A percentile compares a stretch with the other conserved stretches of the same genome.
These are phyloP conservation scores for Melanomma pulvis-pyrius DNA, from an alignment of 495 filamentous ascomycete genomes.

Conservation along the genomic window DNA sequence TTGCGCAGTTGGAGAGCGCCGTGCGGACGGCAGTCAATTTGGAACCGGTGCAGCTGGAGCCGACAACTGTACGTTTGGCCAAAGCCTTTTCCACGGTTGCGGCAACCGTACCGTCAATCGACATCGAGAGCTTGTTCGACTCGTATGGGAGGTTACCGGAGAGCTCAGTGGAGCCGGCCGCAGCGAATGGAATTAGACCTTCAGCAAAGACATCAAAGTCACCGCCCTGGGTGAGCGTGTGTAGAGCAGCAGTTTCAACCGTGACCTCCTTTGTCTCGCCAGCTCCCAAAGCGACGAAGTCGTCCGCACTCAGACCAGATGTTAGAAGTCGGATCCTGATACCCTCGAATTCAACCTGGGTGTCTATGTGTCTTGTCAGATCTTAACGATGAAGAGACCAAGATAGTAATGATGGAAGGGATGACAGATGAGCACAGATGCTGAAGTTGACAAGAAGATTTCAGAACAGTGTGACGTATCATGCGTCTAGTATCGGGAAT, in stretches of 20 bases:
- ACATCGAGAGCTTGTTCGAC: slow-evolving; percentile 53
- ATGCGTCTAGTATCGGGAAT: too few species aligned
- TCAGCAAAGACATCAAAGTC: slow-evolving; percentile 53
- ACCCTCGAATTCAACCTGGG: slow-evolving; percentile 59
- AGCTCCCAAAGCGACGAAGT: slow-evolving; percentile 59
- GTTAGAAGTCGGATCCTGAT: slow-evolving; percentile 56
- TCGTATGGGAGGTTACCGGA: slow-evolving; percentile 47
- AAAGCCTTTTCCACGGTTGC: slow-evolving; percentile 49
- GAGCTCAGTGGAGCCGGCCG: slow-evolving; percentile 51
- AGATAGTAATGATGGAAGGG: not conserved
- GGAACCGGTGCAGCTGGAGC: slow-evolving; percentile 53
- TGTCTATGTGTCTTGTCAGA: slow-evolving; percentile 42
- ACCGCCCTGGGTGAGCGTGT: slow-evolving; percentile 57
- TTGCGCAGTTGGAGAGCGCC: slow-evolving; percentile 55
- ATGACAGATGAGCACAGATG: not conserved
- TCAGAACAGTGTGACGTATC: too few species aligned
- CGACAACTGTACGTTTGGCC: slow-evolving; percentile 54
- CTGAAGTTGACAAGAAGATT: not conserved
- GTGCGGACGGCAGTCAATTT: slow-evolving; percentile 48
- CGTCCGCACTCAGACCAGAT: slow-evolving; percentile 52
- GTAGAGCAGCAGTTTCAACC: slow-evolving; percentile 61
- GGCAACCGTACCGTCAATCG: slow-evolving; percentile 56
- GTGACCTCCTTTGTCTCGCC: slow-evolving; percentile 59
- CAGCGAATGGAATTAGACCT: slow-evolving; percentile 57
- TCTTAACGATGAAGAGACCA: not conserved